A percentile compares a stretch with the other conserved stretches of the same genome.
phyloP scores from a whole-genome alignment of 495 filamentous ascomycete genomes.

The Aspergillus hancockii region DNA sequence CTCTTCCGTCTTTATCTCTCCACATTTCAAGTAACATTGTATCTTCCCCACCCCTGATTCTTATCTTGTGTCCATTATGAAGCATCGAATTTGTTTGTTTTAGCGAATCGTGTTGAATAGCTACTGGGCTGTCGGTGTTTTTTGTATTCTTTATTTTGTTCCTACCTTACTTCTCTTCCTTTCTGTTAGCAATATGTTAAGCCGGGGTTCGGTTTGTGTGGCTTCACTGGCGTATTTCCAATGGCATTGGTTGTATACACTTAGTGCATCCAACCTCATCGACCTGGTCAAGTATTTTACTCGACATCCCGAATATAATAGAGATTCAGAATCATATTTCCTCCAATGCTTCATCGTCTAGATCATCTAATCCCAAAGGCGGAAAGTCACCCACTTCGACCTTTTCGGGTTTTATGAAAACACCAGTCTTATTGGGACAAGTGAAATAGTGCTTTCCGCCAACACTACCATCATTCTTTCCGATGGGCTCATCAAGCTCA shows the following conservation, averaged over 20 bases:
- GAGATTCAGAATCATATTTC: slow-evolving; percentile 59
- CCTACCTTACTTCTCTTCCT: not conserved
- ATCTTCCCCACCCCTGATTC: not conserved
- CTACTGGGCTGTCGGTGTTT: slow-evolving; percentile 25
- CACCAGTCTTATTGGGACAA: slow-evolving; percentile 69
- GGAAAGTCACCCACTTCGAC: slow-evolving; percentile 86
- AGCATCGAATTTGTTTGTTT: slow-evolving; percentile 14
- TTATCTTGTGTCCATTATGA: not conserved
- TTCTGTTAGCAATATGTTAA: not conserved
- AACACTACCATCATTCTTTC: slow-evolving; percentile 88
- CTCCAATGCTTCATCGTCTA: slow-evolving; percentile 84
- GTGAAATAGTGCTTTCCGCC: slow-evolving; percentile 76
- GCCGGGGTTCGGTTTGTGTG: not conserved
- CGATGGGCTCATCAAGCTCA: slow-evolving; percentile 80
- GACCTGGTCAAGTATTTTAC: not conserved
- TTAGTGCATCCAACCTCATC: not conserved
- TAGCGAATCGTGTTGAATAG: slow-evolving; percentile 31
- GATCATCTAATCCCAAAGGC: slow-evolving; percentile 53
- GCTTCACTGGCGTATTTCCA: slow-evolving; percentile 8
- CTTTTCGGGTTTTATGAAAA: slow-evolving; percentile 87
- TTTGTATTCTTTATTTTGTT: slow-evolving; percentile 13
- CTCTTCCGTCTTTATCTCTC: not conserved
- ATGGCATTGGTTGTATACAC: slow-evolving; percentile 8
- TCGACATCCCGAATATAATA: slow-evolving; percentile 16
- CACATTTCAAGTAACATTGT: not conserved